A percentile compares a stretch with the other conserved stretches of the same genome.
Evolutionary conservation across 768 basidiomycete genomes (phyloP).

Genomic region (Phylloporus scabripes): DNA sequence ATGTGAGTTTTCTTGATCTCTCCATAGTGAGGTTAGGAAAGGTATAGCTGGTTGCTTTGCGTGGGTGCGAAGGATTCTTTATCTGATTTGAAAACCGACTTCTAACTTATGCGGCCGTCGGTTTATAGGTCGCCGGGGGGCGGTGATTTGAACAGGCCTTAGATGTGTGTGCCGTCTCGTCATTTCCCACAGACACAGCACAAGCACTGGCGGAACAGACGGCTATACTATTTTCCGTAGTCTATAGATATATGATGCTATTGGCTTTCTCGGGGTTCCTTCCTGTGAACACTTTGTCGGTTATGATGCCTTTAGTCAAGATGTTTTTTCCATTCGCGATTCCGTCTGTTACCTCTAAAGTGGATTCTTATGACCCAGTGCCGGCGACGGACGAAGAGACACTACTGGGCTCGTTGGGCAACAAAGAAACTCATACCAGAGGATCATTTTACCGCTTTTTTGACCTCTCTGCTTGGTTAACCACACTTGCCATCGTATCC

Average conservation of each 20-base stretch:
- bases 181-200: conserved; percentile 6
- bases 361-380: conserved; percentile 11
- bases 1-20: conserved; percentile 2
- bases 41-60: background rate
- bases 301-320: background rate
- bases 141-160: conserved; percentile 1
- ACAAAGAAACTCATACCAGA: background rate
- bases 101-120: background rate
- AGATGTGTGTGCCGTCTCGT: background rate
- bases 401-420: background rate
- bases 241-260: conserved; percentile 5
- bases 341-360: background rate
- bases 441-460: background rate
- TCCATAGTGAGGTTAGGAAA: conserved; percentile 9
- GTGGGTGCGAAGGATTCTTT: conserved; percentile 1
- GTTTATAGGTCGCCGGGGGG: background rate
- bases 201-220: background rate
- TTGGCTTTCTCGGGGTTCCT: background rate
- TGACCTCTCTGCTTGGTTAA: conserved; percentile 18
- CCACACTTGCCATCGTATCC: conserved; percentile 13
- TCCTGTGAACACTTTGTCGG: background rate
- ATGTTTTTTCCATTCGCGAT: conserved; percentile 7
- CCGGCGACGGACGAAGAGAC: conserved; percentile 17
- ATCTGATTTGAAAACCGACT: background rate
- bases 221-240: background rate